Conservation (phyloP, 257 asterid species). For the Henckelia pumila region DNA sequence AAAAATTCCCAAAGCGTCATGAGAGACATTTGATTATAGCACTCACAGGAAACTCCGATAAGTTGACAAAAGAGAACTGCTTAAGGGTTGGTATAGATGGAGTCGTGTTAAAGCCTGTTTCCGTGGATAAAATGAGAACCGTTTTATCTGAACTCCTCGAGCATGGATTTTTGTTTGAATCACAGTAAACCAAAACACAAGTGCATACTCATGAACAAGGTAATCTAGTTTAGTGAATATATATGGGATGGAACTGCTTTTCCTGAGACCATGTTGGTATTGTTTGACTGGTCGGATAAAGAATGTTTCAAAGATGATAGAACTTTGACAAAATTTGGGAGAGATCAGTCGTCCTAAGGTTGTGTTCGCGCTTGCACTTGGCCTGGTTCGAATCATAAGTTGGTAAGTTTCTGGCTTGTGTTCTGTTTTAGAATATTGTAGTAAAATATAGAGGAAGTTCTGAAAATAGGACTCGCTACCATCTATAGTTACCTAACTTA, state of each 20-base stretch:
- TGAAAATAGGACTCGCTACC: neutral
- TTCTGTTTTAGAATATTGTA: no score
- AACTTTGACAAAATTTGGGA: neutral
- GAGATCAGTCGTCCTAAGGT: neutral
- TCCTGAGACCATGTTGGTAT: neutral
- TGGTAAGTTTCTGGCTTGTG: neutral
- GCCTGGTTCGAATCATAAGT: neutral
- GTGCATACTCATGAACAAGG: neutral
- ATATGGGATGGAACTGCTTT: neutral
- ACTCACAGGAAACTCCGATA: slow-evolving; percentile 64
- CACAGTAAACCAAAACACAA: slow-evolving; percentile 29
- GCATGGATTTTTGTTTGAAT: slow-evolving; percentile 55
- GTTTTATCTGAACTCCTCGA: slow-evolving; percentile 73
- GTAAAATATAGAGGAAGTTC: neutral
- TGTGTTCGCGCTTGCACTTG: neutral
- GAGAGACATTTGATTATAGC: slow-evolving; percentile 74
- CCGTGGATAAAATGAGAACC: slow-evolving; percentile 85
- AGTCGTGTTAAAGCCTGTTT: slow-evolving; percentile 72
- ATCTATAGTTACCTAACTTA: neutral
- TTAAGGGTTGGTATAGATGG: slow-evolving; percentile 83
- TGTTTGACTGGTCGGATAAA: neutral
- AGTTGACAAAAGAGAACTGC: slow-evolving; percentile 68
- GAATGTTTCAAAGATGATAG: neutral
- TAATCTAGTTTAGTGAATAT: neutral
- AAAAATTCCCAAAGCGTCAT: slow-evolving; percentile 57